Evolutionary conservation across 2,329 filamentous ascomycete genomes (phyloP).

Genomic region (Apiospora rasikravindrae): DNA sequence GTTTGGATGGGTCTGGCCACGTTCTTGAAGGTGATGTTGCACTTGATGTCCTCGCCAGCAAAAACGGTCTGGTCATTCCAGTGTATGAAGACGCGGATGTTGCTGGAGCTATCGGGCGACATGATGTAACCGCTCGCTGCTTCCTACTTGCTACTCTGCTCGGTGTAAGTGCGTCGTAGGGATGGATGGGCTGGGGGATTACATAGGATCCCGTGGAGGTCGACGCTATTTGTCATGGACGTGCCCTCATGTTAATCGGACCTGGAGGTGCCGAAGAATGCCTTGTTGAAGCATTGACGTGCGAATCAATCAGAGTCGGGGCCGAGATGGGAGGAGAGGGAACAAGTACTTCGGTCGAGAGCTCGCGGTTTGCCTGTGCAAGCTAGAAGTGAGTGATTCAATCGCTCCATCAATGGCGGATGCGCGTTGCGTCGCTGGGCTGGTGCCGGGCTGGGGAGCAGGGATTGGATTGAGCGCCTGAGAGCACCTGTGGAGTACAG

Average conservation of each 20-base stretch:
- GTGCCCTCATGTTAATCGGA: constrained; percentile 20
- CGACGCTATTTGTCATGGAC: constrained; percentile 1
- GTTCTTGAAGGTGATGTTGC: constrained; percentile 96
- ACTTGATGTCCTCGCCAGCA: constrained; percentile 93
- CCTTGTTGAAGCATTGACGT: constrained; percentile 19
- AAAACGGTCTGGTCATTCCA: constrained; percentile 96
- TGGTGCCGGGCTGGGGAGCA: constrained; percentile 1
- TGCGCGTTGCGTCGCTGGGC: neutral
- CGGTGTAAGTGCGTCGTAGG: constrained; percentile 11
- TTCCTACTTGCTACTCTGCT: constrained; percentile 1
- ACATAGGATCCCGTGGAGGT: neutral
- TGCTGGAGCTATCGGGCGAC: constrained; percentile 58
- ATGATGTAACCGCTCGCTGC: constrained; percentile 41
- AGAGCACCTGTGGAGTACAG: neutral
- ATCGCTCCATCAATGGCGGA: constrained; percentile 1
- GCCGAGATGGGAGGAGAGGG: neutral
- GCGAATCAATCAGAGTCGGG: neutral
- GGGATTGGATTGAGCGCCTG: neutral
- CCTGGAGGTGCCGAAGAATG: neutral
- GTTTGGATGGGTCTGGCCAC: constrained; percentile 54
- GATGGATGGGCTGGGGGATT: constrained; percentile 11
- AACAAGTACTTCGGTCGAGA: constrained; percentile 1
- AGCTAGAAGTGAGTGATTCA: constrained; percentile 4
- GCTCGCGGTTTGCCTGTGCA: neutral
- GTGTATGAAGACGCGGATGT: constrained; percentile 93